phyloP scores from a whole-genome alignment of 1,284 basidiomycete species.

The Ustilago nuda region DNA sequence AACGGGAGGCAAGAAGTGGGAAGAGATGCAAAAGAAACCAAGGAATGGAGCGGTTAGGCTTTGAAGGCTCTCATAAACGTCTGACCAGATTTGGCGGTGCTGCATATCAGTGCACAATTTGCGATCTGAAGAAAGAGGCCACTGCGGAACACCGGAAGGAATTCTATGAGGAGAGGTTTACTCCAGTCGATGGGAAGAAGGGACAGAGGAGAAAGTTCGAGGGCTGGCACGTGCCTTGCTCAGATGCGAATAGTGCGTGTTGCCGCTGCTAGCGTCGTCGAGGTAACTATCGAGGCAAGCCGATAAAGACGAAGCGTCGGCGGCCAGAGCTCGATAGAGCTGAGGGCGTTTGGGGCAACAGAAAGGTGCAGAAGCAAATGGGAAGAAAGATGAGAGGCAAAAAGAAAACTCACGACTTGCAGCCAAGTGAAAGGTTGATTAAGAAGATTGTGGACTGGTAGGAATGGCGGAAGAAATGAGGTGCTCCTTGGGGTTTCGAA shows the following conservation, averaged over 20 bases:
- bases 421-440: conserved; percentile 16
- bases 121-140: conserved; percentile 7
- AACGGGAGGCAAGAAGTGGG: neutral
- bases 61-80: conserved; percentile 33
- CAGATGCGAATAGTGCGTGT: conserved; percentile 4
- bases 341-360: neutral
- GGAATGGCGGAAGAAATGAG: neutral
- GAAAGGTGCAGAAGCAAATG: neutral
- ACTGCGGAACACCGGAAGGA: neutral
- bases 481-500: neutral
- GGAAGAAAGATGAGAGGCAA: conserved; percentile 2
- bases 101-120: conserved; percentile 15
- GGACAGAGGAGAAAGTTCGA: neutral
- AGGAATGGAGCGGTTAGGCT: conserved; percentile 27
- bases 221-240: neutral
- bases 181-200: neutral
- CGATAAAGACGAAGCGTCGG: conserved; percentile 1
- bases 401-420: conserved; percentile 36
- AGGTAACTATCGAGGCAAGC: conserved; percentile 37
- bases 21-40: neutral
- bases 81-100: conserved; percentile 29
- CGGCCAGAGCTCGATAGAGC: neutral
- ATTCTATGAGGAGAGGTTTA: neutral
- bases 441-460: conserved; percentile 1
- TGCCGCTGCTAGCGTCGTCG: conserved; percentile 45